phyloP scores from a whole-genome alignment of 2,329 filamentous ascomycete species.

The Rhynchosporium agropyri region DNA sequence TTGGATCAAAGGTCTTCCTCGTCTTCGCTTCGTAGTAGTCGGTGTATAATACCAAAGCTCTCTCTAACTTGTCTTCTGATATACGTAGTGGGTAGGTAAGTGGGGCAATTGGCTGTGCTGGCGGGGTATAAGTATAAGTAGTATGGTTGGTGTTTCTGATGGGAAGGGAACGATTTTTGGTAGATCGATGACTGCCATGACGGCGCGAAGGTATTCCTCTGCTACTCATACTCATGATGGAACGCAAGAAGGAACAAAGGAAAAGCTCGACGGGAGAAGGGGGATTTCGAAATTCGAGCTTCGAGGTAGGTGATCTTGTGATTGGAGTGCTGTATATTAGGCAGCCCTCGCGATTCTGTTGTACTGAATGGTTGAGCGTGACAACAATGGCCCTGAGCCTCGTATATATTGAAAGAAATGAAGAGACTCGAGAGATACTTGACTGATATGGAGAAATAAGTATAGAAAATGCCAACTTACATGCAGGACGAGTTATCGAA shows the following conservation, averaged over 20 bases:
- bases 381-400: slow-evolving; percentile 2
- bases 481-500: not conserved
- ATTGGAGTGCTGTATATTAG: slow-evolving; percentile 13
- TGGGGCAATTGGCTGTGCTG: too few species aligned
- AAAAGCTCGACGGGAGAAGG: slow-evolving; percentile 4
- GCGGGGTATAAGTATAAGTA: not conserved
- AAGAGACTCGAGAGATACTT: slow-evolving; percentile 1
- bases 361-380: slow-evolving; percentile 1
- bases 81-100: slow-evolving; percentile 33
- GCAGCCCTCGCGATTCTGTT: not conserved
- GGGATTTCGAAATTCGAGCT: not conserved
- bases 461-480: slow-evolving; percentile 5
- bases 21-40: slow-evolving; percentile 25
- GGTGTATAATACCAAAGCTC: slow-evolving; percentile 34
- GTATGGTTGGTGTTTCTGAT: slow-evolving; percentile 24
- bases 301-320: slow-evolving; percentile 14
- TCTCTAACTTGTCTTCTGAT: slow-evolving; percentile 30
- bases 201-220: slow-evolving; percentile 11
- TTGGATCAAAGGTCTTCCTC: slow-evolving; percentile 32
- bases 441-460: not conserved
- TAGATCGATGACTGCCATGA: not conserved
- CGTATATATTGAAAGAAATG: not conserved
- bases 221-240: slow-evolving; percentile 2
- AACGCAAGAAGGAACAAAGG: slow-evolving; percentile 5
- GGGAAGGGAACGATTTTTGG: slow-evolving; percentile 20